Evolutionary conservation across 2,329 filamentous ascomycete genomes (phyloP).

Genomic region (Dothistroma pini): DNA sequence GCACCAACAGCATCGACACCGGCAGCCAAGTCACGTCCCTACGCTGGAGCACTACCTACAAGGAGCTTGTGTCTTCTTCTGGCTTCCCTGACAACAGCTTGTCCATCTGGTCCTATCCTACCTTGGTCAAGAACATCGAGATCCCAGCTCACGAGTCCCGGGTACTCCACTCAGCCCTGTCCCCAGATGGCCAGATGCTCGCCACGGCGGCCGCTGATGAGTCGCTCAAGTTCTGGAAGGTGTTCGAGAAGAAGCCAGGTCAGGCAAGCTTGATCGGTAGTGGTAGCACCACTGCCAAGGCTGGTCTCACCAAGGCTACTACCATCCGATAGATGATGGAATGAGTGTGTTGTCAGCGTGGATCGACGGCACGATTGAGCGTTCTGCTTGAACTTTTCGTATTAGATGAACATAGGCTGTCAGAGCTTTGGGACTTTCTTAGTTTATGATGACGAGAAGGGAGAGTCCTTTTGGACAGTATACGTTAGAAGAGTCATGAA

Average conservation of each 20-base stretch:
- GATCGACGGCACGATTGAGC: not conserved
- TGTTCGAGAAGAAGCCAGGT: slow-evolving; percentile 97
- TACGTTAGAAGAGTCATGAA: not conserved
- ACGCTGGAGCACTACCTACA: slow-evolving; percentile 94
- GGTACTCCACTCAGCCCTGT: slow-evolving; percentile 93
- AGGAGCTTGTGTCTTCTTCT: slow-evolving; percentile 95
- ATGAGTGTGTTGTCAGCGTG: not conserved
- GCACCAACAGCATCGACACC: slow-evolving; percentile 98
- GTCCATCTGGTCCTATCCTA: slow-evolving; percentile 99
- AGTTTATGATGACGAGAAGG: not conserved
- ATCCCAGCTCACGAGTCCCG: slow-evolving; percentile 96
- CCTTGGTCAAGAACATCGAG: slow-evolving; percentile 93
- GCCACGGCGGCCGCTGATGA: slow-evolving; percentile 95
- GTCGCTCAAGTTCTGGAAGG: slow-evolving; percentile 99
- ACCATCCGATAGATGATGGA: slow-evolving; percentile 49
- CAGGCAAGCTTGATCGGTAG: slow-evolving; percentile 60
- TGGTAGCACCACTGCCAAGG: slow-evolving; percentile 68
- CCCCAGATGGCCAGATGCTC: slow-evolving; percentile 96
- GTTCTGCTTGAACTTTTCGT: not conserved
- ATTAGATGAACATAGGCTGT: not conserved
- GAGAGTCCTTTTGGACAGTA: not conserved
- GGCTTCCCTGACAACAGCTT: slow-evolving; percentile 99
- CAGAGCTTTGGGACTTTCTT: not conserved
- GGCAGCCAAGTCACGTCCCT: slow-evolving; percentile 96
- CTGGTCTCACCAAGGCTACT: slow-evolving; percentile 89